These are phyloP conservation scores for Penicillium sp. DNA, from an alignment of 2,329 filamentous ascomycete species.

Conservation along the genomic window DNA sequence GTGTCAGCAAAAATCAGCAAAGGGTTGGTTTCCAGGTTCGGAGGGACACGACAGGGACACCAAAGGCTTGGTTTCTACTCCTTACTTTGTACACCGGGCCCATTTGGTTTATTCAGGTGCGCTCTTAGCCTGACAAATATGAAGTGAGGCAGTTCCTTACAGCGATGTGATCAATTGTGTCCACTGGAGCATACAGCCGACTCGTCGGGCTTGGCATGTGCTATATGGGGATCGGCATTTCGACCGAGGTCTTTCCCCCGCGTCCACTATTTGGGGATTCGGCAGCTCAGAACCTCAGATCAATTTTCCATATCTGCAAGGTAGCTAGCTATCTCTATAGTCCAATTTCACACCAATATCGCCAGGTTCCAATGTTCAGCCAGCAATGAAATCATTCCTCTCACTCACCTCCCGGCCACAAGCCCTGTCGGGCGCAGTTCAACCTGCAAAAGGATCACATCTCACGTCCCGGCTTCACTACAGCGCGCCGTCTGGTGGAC, in stretches of 20 bases:
- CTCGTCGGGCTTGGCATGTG: slow-evolving; percentile 1
- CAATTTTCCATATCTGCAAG: not conserved
- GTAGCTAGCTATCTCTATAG: not conserved
- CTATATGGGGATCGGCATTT: not conserved
- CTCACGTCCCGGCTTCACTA: slow-evolving; percentile 8
- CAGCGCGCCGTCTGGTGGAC: not conserved
- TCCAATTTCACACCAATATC: not conserved
- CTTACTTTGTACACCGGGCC: no score
- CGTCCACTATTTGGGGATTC: not conserved
- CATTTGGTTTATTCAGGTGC: no score
- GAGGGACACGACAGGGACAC: no score
- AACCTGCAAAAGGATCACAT: not conserved
- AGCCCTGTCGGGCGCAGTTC: not conserved
- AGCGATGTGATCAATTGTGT: not conserved
- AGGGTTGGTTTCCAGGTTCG: no score
- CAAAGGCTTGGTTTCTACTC: no score
- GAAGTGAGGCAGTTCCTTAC: not conserved
- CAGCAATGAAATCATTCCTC: slow-evolving; percentile 5
- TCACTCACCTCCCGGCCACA: not conserved
- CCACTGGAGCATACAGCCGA: slow-evolving; percentile 5
- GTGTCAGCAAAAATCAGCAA: no score
- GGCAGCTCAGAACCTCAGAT: not conserved
- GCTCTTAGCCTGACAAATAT: no score
- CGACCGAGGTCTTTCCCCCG: not conserved
- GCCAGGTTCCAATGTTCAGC: not conserved